Evolutionary conservation across 257 asterid species (phyloP), one percentile per base, ranked within the genome.

Genomic region (Nicotiana sylvestris): DNA sequence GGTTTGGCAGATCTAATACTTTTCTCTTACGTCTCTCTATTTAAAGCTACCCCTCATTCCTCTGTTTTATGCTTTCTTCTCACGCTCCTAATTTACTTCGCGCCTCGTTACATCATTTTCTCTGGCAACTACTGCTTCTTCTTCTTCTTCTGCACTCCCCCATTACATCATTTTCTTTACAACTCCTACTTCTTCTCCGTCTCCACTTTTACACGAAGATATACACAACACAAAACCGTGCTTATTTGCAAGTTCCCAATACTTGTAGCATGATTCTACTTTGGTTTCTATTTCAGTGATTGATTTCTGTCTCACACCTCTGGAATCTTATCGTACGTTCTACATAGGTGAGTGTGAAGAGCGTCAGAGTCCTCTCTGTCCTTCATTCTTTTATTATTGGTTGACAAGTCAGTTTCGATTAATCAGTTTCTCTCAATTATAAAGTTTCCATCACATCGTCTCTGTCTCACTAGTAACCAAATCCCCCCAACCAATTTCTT

Each of bases 1-100:
- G 39, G 88, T 83, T 88, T 83, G 89, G 86, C 91, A 89, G 90
- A 88, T 85, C 86, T 32, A 86, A 88, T 89, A 87, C 92, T 77
- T 84, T 81, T 66, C 68, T 17, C 68, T 51, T 57, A 12, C 83
- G 39, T 68, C 80, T 74, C 62, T 68, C 76, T 81, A 80, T 39
- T 39, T 33, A 78, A 32, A 68, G 85, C 29, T 58, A 35, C 43
- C 25, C 60, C 25, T 2, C 49, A 18, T 46, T 27, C 30, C 10
- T 21, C 35, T 5, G 9, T 12, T 55, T 33, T 76, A 27, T 53
- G n/a, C 86, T 83, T 35, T 56, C 58, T 62, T 74, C 57, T 57
- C 84, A 53, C 85, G 27, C 70, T 29, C 67, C 17, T 4, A 11
- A 3, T 77, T 8, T 11, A 66, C 9, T 30, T 32, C 51, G 8